phyloP scores from a whole-genome alignment of 2,329 filamentous ascomycete genomes.

The Neonectria sp. region DNA sequence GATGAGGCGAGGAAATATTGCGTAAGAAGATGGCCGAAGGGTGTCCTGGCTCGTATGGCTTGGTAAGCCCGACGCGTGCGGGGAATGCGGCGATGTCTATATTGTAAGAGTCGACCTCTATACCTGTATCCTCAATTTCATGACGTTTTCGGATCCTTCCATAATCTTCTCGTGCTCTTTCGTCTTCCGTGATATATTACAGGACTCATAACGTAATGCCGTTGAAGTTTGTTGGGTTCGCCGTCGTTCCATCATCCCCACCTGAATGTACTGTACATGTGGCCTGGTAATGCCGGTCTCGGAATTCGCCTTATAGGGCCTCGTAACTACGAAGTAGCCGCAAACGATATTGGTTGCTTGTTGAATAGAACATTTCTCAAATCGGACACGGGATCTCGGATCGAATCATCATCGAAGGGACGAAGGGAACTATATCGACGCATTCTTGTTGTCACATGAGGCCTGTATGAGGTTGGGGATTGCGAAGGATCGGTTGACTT shows the following conservation, averaged over 20 bases:
- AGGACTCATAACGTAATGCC: background rate
- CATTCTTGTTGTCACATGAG: conserved; percentile 26
- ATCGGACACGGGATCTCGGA: conserved; percentile 28
- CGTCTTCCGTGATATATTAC: background rate
- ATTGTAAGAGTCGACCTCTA: background rate
- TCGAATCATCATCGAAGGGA: background rate
- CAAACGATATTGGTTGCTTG: conserved; percentile 28
- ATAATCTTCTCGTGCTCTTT: background rate
- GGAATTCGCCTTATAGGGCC: conserved; percentile 20
- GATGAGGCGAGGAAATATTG: conserved; percentile 36
- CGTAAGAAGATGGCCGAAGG: conserved; percentile 32
- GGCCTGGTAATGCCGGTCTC: conserved; percentile 17
- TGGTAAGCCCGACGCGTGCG: conserved; percentile 26
- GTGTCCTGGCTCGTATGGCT: conserved; percentile 23
- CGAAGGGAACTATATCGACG: conserved; percentile 28
- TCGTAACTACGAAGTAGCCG: conserved; percentile 29
- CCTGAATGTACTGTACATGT: conserved; percentile 9
- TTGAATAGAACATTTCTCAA: conserved; percentile 4
- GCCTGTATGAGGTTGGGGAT: conserved; percentile 22
- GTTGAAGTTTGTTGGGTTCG: background rate
- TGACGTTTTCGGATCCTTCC: background rate
- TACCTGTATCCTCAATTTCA: background rate
- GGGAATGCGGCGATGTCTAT: conserved; percentile 11
- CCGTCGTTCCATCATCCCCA: background rate
- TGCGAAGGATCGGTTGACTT: conserved; percentile 35